phyloP scores from a whole-genome alignment of 2,329 filamentous ascomycete genomes.

The Monilinia aucupariae region DNA sequence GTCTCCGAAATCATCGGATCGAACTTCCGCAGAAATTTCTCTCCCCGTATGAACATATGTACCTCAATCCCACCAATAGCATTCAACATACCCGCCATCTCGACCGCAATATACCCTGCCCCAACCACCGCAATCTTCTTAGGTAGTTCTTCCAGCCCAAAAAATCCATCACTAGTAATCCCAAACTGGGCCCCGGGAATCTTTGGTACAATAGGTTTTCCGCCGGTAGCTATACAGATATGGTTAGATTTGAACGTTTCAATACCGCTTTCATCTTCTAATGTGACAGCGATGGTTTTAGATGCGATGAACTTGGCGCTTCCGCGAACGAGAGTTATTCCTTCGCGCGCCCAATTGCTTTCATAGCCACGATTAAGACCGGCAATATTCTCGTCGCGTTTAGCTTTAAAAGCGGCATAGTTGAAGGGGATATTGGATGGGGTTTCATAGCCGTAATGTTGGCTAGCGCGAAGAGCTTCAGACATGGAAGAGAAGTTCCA shows the following conservation, averaged over 20 bases:
- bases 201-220: constrained; percentile 39
- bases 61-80: constrained; percentile 44
- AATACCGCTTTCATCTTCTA: constrained; percentile 39
- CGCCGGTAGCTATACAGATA: constrained; percentile 45
- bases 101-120: constrained; percentile 36
- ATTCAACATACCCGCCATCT: constrained; percentile 46
- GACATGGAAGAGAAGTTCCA: constrained; percentile 47
- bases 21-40: constrained; percentile 45
- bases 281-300: constrained; percentile 41
- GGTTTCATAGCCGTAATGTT: constrained; percentile 45
- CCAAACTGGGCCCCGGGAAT: constrained; percentile 44
- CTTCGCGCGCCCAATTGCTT: constrained; percentile 45
- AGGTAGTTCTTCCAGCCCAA: constrained; percentile 45
- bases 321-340: constrained; percentile 46
- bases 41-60: constrained; percentile 46
- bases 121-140: constrained; percentile 46
- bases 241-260: constrained; percentile 41
- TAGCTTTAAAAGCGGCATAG: constrained; percentile 44
- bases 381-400: constrained; percentile 42
- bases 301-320: constrained; percentile 42
- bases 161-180: constrained; percentile 48
- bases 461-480: constrained; percentile 42
- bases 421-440: constrained; percentile 40
- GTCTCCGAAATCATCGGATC: constrained; percentile 49
- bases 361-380: constrained; percentile 45